These are phyloP conservation scores for Ceratobasidium sp. DNA, from an alignment of 1,284 basidiomycete species.

Conservation along the genomic window DNA sequence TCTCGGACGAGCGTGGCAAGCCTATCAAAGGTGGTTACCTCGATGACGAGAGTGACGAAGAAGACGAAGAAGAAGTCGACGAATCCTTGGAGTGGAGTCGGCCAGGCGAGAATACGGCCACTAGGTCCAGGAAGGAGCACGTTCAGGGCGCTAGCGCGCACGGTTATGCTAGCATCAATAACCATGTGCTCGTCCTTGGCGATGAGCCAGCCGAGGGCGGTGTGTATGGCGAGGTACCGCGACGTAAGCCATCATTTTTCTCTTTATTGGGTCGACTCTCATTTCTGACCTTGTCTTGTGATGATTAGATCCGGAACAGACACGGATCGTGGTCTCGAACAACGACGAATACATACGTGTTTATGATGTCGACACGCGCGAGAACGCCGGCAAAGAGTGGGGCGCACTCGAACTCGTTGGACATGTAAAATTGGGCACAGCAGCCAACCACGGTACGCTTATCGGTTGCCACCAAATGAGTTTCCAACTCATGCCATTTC, in stretches of 20 bases:
- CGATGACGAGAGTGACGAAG: slow-evolving; percentile 9
- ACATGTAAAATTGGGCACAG: slow-evolving; percentile 65
- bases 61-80: slow-evolving; percentile 25
- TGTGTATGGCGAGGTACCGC: slow-evolving; percentile 7
- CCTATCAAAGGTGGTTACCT: neutral
- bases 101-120: neutral
- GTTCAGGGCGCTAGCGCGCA: neutral
- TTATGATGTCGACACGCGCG: slow-evolving; percentile 67
- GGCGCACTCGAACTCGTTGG: slow-evolving; percentile 54
- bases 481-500: slow-evolving; percentile 38
- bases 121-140: slow-evolving; percentile 7
- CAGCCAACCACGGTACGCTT: slow-evolving; percentile 68
- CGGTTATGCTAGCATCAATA: slow-evolving; percentile 27
- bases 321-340: slow-evolving; percentile 80
- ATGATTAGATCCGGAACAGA: slow-evolving; percentile 85
- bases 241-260: neutral
- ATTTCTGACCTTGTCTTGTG: slow-evolving; percentile 53
- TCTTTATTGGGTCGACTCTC: neutral
- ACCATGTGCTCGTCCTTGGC: slow-evolving; percentile 34
- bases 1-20: slow-evolving; percentile 33
- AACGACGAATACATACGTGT: slow-evolving; percentile 82
- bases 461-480: slow-evolving; percentile 46
- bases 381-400: slow-evolving; percentile 44
- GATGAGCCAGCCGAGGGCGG: slow-evolving; percentile 14
- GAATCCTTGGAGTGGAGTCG: slow-evolving; percentile 33